A percentile compares a stretch with the other conserved stretches of the same genome.
Evolutionary conservation across 257 asterid species (phyloP).

Genomic region (Nicotiana benthamiana): DNA sequence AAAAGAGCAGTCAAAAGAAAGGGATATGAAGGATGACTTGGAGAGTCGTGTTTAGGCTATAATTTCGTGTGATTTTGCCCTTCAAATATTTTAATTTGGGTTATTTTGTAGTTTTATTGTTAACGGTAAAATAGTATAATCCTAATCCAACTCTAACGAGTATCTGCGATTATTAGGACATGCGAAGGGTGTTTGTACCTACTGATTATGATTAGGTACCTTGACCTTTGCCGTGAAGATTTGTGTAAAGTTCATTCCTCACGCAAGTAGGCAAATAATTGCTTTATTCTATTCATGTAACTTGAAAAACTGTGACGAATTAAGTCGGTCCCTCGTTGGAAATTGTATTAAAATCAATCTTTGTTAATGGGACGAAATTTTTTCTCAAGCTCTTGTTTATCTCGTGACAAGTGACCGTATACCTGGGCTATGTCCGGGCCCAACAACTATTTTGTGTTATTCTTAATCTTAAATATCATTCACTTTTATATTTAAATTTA

Average conservation of each 20-base stretch:
- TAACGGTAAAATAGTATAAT: not conserved
- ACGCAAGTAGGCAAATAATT: conserved; percentile 3
- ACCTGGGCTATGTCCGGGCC: too few relatives aligned
- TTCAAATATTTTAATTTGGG: not conserved
- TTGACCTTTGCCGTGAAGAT: not conserved
- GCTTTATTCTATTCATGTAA: not conserved
- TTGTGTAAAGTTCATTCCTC: not conserved
- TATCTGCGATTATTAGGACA: not conserved
- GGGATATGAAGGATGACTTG: not conserved
- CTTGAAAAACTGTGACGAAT: not conserved
- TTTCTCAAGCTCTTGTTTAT: too few relatives aligned
- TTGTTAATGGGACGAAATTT: not conserved
- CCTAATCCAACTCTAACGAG: not conserved
- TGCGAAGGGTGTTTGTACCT: not conserved
- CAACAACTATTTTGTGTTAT: too few relatives aligned
- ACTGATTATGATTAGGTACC: not conserved
- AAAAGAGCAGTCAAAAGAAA: not conserved
- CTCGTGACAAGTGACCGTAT: too few relatives aligned
- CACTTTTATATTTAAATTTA: too few relatives aligned
- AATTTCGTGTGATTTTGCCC: not conserved
- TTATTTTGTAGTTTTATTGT: not conserved
- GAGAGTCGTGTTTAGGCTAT: conserved; percentile 3
- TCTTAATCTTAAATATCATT: too few relatives aligned
- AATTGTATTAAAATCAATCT: not conserved
- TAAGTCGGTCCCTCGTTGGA: not conserved